These are phyloP conservation scores for Friedmanniomyces endolithicus DNA, from an alignment of 495 filamentous ascomycete genomes.

Conservation along the genomic window DNA sequence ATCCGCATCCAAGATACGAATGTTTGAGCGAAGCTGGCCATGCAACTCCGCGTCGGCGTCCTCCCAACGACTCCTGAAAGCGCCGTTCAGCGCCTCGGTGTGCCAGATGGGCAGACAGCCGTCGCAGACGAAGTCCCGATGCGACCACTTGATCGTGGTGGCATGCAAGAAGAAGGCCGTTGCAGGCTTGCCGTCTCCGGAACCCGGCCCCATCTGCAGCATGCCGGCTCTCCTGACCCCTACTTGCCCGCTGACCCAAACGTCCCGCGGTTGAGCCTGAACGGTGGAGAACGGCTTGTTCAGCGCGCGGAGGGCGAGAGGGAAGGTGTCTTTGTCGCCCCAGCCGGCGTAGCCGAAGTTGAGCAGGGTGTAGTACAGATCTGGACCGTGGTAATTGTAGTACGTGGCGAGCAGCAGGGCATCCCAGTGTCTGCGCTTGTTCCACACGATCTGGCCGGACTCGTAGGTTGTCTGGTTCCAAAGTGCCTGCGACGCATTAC, in stretches of 20 bases:
- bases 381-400: conserved; percentile 51
- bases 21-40: background rate
- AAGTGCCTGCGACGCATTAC: background rate
- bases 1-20: background rate
- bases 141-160: conserved; percentile 9
- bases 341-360: conserved; percentile 45
- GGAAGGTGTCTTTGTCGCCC: conserved; percentile 56
- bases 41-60: background rate
- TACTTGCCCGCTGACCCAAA: background rate
- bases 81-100: background rate
- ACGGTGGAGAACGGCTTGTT: conserved; percentile 1
- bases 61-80: background rate
- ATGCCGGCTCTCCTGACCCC: background rate
- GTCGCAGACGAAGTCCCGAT: conserved; percentile 5
- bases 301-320: conserved; percentile 5
- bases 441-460: conserved; percentile 45
- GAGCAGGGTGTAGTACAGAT: conserved; percentile 46
- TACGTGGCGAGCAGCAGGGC: conserved; percentile 47
- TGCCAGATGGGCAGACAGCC: conserved; percentile 8
- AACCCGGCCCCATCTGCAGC: background rate
- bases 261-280: background rate
- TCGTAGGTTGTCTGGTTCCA: conserved; percentile 30
- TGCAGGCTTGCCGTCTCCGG: background rate
- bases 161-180: conserved; percentile 5
- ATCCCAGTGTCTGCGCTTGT: conserved; percentile 40